Evolutionary conservation across 73 alveolate genomes (phyloP).

Genomic region (Paramecium tetraurelia): DNA sequence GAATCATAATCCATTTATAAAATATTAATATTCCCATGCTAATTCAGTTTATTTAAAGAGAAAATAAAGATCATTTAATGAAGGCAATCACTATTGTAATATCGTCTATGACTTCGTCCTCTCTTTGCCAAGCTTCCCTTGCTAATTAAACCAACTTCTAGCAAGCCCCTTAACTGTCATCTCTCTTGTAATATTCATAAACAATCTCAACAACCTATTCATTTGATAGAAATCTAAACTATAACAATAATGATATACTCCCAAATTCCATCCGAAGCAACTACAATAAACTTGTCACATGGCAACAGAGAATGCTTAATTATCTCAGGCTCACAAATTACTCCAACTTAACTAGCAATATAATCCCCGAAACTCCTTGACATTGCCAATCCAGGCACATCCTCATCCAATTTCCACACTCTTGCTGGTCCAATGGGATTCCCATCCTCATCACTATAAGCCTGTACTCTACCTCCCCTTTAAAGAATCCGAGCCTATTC

Average conservation of each 20-base stretch:
- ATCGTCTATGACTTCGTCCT: slow-evolving; percentile 93
- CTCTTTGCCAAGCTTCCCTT: slow-evolving; percentile 81
- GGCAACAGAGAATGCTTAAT: slow-evolving; percentile 65
- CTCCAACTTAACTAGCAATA: slow-evolving; percentile 74
- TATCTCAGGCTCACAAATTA: slow-evolving; percentile 76
- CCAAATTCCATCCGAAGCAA: slow-evolving; percentile 89
- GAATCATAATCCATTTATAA: slow-evolving; percentile 47
- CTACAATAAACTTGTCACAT: slow-evolving; percentile 74
- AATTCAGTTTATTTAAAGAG: background rate
- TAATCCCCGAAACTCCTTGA: slow-evolving; percentile 83
- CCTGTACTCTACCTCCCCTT: slow-evolving; percentile 90
- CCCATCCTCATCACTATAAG: slow-evolving; percentile 74
- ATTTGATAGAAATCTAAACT: slow-evolving; percentile 68
- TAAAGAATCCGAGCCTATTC: slow-evolving; percentile 82
- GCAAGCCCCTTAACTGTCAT: slow-evolving; percentile 88
- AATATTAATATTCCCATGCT: background rate
- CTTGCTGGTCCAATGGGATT: slow-evolving; percentile 79
- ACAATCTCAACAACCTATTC: slow-evolving; percentile 80
- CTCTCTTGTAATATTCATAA: slow-evolving; percentile 75
- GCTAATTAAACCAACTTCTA: slow-evolving; percentile 76
- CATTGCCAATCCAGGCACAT: slow-evolving; percentile 87
- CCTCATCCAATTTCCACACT: slow-evolving; percentile 78
- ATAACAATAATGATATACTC: slow-evolving; percentile 51
- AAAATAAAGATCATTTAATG: slow-evolving; percentile 67
- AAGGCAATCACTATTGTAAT: slow-evolving; percentile 87